Evolutionary conservation across 1,284 basidiomycete species (phyloP), one percentile per base, ranked within the genome.

Genomic region (Psilocybe mexicana): DNA sequence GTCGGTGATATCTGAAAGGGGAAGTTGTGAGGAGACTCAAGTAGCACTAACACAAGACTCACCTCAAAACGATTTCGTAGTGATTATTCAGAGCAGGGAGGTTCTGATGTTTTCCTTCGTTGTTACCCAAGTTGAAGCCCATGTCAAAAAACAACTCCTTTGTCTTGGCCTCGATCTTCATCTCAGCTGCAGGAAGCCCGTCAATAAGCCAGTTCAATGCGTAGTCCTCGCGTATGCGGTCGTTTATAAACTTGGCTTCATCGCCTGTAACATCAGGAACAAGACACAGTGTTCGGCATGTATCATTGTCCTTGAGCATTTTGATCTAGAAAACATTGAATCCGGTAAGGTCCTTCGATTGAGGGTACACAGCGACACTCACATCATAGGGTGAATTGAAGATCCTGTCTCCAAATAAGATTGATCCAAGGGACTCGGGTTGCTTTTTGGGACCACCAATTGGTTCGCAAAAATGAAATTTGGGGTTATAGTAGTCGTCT

Each of bases 161-260:
- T 2, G 86, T 92, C 65, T 87, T 83, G 53, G 79, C 70, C 70
- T 96, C 93, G 47, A 81, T 74, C 75, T 93, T 95, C 87, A 94
- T 91, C 73, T 96, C 93, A 4, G 94, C 93, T 6, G 92, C 93
- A 3, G 96, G 96, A 38, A 98, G 82, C 2, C 96, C 96, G 68
- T 98, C 96, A 46, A 98, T 80, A 55, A 98, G 87, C 88, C 95
- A 96, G 70, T 98, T 98, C 61, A 98, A 77, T 0, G 94, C 93
- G 69, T 98, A 98, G 69, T 95, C 92, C 71, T 98, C 94, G 47
- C 82, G 81, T 70, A 98, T 96, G 52, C 94, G 88, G 58, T 91
- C 88, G 67, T 97, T 97, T 71, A 98, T 89, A 72, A 97, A 97
- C 61, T 84, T 86, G 18, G 90, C 88, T 63, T 96, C 90, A 58